Percentiles rank a stretch among this genome's conserved stretches.
Evolutionary conservation across 129 eudicot species (phyloP).

Genomic region (Helichrysum umbraculigerum): DNA sequence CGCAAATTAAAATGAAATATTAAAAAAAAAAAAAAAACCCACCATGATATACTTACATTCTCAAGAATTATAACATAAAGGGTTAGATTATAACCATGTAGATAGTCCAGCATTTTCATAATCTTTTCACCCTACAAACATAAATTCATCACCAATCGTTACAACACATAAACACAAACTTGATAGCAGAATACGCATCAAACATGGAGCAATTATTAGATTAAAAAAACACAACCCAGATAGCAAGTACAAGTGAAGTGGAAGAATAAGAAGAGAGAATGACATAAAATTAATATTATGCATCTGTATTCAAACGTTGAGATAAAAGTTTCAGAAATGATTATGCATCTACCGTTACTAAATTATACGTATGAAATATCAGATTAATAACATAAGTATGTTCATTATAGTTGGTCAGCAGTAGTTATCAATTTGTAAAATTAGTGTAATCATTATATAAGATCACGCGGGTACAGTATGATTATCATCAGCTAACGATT

Average conservation of each 20-base stretch:
- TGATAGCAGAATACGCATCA: slow-evolving; percentile 20
- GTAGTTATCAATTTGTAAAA: too few relatives aligned
- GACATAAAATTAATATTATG: neutral
- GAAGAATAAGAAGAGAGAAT: slow-evolving; percentile 17
- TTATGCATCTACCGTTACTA: too few relatives aligned
- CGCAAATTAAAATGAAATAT: slow-evolving; percentile 35
- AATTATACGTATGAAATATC: too few relatives aligned
- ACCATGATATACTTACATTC: slow-evolving; percentile 10
- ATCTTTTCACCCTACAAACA: slow-evolving; percentile 78
- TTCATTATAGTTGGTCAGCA: too few relatives aligned
- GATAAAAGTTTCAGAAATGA: too few relatives aligned
- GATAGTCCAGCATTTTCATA: slow-evolving; percentile 65
- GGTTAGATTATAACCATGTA: slow-evolving; percentile 45
- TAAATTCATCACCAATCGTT: slow-evolving; percentile 27
- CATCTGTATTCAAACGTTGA: too few relatives aligned
- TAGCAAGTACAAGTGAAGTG: slow-evolving; percentile 30
- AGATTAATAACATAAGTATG: too few relatives aligned
- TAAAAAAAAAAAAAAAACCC: slow-evolving; percentile 14
- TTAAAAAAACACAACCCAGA: slow-evolving; percentile 20
- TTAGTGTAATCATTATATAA: too few relatives aligned
- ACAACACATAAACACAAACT: slow-evolving; percentile 18
- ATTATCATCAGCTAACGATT: too few relatives aligned
- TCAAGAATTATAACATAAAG: slow-evolving; percentile 28
- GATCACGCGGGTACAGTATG: too few relatives aligned
- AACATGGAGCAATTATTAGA: slow-evolving; percentile 15